Evolutionary conservation across 306 rosid species (phyloP).

Genomic region (Vigna reflexopilosa): DNA sequence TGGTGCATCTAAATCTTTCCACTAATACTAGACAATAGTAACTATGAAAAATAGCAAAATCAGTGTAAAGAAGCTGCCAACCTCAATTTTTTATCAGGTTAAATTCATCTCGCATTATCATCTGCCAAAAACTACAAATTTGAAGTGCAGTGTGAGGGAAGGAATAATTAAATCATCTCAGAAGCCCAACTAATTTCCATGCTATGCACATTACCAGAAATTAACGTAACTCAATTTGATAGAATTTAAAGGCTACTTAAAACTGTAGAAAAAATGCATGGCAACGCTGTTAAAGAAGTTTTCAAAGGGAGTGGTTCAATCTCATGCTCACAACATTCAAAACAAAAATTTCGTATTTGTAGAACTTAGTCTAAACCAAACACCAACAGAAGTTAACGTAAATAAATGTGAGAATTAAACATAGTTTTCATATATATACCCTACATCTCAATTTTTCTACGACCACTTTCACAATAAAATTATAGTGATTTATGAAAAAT

Average conservation of each 20-base stretch:
- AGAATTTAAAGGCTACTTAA: background rate
- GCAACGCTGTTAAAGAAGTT: background rate
- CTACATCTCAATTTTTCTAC: background rate
- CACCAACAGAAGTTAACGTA: background rate
- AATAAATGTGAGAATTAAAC: background rate
- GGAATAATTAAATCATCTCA: background rate
- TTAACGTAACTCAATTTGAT: background rate
- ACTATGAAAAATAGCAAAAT: background rate
- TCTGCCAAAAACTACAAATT: conserved; percentile 52
- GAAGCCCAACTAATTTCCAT: background rate
- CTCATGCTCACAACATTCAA: background rate
- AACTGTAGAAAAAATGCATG: background rate
- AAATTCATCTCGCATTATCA: conserved; percentile 35
- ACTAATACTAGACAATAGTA: background rate
- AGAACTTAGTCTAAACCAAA: background rate
- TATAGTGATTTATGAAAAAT: background rate
- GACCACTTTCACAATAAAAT: background rate
- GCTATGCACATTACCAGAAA: background rate
- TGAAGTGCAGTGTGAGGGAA: background rate
- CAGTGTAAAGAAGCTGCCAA: conserved; percentile 40
- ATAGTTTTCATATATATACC: background rate
- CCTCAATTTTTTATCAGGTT: conserved; percentile 8
- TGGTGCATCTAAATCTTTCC: too few species aligned
- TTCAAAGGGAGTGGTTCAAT: background rate
- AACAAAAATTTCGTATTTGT: background rate